Conservation (phyloP, 2,329 filamentous ascomycete genomes). For the Raffaelea albimanens region DNA sequence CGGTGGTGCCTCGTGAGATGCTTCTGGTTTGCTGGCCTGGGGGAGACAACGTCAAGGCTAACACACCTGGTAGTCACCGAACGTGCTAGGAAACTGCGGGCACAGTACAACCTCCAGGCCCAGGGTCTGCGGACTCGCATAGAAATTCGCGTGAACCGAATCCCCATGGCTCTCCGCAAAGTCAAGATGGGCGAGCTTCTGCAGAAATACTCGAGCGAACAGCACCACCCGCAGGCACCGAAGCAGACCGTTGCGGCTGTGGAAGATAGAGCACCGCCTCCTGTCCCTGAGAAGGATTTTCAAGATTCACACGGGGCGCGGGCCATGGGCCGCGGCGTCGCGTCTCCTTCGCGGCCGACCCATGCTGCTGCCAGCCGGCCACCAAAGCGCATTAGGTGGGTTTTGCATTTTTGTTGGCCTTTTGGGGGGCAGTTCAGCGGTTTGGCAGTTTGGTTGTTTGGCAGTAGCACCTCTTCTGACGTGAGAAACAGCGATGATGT, state of each 20-base stretch:
- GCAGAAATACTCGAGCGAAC: constrained; percentile 32
- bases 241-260: constrained; percentile 14
- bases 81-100: constrained; percentile 75
- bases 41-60: too few relatives aligned
- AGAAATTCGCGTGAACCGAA: constrained; percentile 87
- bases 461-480: background rate
- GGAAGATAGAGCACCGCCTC: constrained; percentile 26
- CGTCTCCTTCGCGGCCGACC: background rate
- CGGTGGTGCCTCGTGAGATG: too few relatives aligned
- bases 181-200: constrained; percentile 75
- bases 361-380: constrained; percentile 17
- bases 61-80: constrained; percentile 59
- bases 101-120: constrained; percentile 82
- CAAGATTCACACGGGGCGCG: constrained; percentile 21
- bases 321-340: background rate
- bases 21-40: too few relatives aligned
- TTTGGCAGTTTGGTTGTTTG: background rate
- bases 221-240: constrained; percentile 26
- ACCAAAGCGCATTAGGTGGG: constrained; percentile 44
- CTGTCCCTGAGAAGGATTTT: constrained; percentile 41
- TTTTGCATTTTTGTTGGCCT: background rate
- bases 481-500: constrained; percentile 47
- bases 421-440: too few relatives aligned
- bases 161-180: constrained; percentile 70
- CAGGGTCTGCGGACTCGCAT: constrained; percentile 77